Base-by-base conservation (phyloP, 1,284 basidiomycete genomes). In the Leccinum solheimii region DNA sequence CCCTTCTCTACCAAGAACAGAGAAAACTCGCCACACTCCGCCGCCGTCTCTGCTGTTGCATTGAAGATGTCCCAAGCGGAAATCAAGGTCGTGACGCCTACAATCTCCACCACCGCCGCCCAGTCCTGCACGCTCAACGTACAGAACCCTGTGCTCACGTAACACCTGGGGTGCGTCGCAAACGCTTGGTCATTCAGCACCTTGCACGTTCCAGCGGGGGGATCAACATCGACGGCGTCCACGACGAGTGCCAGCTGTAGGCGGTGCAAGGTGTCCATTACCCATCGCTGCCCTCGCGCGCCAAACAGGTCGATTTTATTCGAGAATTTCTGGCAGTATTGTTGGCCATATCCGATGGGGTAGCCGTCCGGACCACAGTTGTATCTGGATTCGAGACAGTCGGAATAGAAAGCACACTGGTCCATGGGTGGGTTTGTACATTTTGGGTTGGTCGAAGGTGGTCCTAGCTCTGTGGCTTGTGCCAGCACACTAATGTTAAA, bases 191-290 rank as follows among this genome's bases (percentile, higher is more conserved):
- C 60, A 30, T 75, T 66, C 14, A 81, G 66, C 14, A 66, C 72
- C 1, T 65, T 34, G 51, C 81, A 82, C 1, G 72, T 75, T 1
- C 67, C 66, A 5, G 14, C 14, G 23, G 54, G 38, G n/a, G 62
- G 59, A 9, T 27, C 5, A 0, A 65, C 63, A 6, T 69, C 65
- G 2, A 72, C 62, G 0, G 76, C 77, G 27, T 79, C 76, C 1
- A 72, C 73, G 2, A 82, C 75, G 11, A 82, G 73, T 1, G 72
- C 73, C 1, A 61, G 61, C 60, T 82, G 80, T 7, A 82, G 74
- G 60, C 81, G 82, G 45, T 76, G 73, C 80, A 82, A 80, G n/a
- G 78, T 79, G 48, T 72, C 66, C 34, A 77, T 49, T 73, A 82
- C 76, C 81, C 81, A 82, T 53, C 64, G 67, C 58, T 78, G 74